Evolutionary conservation across 2,329 filamentous ascomycete genomes (phyloP), one percentile per base, ranked within the genome.

Genomic region (Claviceps pazoutovae): DNA sequence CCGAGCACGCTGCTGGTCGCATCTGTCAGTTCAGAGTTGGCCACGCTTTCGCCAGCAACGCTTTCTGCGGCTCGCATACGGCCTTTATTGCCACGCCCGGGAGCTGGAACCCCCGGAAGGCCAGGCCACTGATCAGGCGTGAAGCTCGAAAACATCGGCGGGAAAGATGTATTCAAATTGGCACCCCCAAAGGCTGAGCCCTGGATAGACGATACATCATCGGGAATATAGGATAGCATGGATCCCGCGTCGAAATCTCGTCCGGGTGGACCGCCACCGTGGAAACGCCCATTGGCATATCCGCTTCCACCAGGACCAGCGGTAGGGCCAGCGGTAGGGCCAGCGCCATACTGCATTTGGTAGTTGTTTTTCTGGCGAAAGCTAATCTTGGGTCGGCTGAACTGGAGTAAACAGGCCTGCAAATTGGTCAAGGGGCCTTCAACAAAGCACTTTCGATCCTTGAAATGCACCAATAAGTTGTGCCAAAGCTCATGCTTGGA

Each of bases 401-500:
- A 98, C 63, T 98, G 93, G 57, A 97, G 79, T 47, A 98, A 77
- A 13, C 90, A 96, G 26, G 89, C 86, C 68, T 97, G 93, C n/a
- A 98, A 75, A 64, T 98, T 98, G 56, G 86, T 93, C 57, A 98
- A 74, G 19, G 93, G 91, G 0, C 93, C 93, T 66, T 98, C 93
- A 5, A 98, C 93, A 13, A 98, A 80, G 65, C 91, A 97, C 62
- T 95, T 94, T 60, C 83, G 83, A 66, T 97, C 90, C 74, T 97
- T 97, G 78, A 96, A 98, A 67, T 98, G 93, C 41, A 91, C 78
- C 38, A 98, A 75, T 26, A 98, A 79, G 62, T 90, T 90, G 66
- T 98, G 93, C 93, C 93, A 98, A 41, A 98, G 76, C 56, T 95
- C 93, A 65, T 98, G 93, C 74, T 98, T 98, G 42, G 90, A 93